Percentiles rank a stretch among this genome's conserved stretches.
phyloP scores from a whole-genome alignment of 306 rosid species.

The Inga laurina region DNA sequence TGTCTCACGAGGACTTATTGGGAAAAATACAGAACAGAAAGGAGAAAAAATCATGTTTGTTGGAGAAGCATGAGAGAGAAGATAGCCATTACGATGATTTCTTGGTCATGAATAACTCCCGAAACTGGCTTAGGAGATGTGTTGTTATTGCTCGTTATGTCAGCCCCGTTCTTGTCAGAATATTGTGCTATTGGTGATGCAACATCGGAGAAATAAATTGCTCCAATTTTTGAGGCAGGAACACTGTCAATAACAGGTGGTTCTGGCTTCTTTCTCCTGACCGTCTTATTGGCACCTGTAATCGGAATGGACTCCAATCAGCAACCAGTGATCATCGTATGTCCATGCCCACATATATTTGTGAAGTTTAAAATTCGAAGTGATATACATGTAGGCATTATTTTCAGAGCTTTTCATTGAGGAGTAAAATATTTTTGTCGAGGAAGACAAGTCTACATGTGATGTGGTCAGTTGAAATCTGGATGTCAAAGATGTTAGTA shows the following conservation, averaged over 20 bases:
- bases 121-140: conserved; percentile 37
- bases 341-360: neutral
- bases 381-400: neutral
- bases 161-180: conserved; percentile 46
- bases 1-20: neutral
- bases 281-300: conserved; percentile 58
- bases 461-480: neutral
- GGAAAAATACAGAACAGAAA: neutral
- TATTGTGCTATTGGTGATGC: conserved; percentile 46
- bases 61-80: neutral
- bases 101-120: conserved; percentile 42
- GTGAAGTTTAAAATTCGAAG: neutral
- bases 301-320: conserved; percentile 31
- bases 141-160: conserved; percentile 38
- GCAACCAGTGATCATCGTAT: conserved; percentile 20
- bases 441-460: neutral
- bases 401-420: neutral
- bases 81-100: conserved; percentile 44
- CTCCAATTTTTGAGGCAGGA: conserved; percentile 49
- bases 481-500: neutral
- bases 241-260: conserved; percentile 61
- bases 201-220: conserved; percentile 56
- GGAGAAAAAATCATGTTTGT: neutral
- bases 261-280: conserved; percentile 62
- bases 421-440: neutral